Evolutionary conservation across 2,329 filamentous ascomycete species (phyloP).

Genomic region (Colletotrichum sp.): DNA sequence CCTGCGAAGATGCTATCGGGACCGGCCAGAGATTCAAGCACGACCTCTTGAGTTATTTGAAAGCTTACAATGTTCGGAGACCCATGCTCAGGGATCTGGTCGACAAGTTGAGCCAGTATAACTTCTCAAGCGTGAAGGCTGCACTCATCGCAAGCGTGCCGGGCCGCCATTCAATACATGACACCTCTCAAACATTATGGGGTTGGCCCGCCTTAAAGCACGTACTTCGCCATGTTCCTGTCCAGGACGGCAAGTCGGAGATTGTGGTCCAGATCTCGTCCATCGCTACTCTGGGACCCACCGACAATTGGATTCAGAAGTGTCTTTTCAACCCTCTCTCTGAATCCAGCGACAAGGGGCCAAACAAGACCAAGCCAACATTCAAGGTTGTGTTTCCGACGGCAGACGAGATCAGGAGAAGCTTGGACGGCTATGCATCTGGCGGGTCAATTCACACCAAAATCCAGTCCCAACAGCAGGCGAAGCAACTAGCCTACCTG

Average conservation of each 20-base stretch:
- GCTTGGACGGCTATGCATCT: conserved; percentile 78
- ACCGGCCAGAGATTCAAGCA: conserved; percentile 73
- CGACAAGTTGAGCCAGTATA: conserved; percentile 62
- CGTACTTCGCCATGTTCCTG: conserved; percentile 60
- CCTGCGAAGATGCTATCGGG: background rate
- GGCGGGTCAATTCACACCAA: conserved; percentile 86
- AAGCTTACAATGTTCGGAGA: conserved; percentile 67
- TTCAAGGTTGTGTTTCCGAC: conserved; percentile 85
- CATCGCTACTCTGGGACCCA: conserved; percentile 77
- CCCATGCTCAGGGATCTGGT: conserved; percentile 60
- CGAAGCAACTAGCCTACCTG: conserved; percentile 76
- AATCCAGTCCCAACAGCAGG: conserved; percentile 70
- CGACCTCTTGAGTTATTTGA: conserved; percentile 76
- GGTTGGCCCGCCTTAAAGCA: conserved; percentile 76
- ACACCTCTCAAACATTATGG: conserved; percentile 65
- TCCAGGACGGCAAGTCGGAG: conserved; percentile 44
- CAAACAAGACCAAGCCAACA: conserved; percentile 40
- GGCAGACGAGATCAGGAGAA: conserved; percentile 75
- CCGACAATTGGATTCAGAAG: conserved; percentile 73
- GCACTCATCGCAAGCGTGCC: conserved; percentile 82
- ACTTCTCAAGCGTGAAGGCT: conserved; percentile 74
- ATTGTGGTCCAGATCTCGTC: conserved; percentile 77
- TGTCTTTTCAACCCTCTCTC: conserved; percentile 62
- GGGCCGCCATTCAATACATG: conserved; percentile 61
- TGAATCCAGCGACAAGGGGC: conserved; percentile 29